These are phyloP conservation scores for Pilasporangium apinafurcum DNA, from an alignment of 352 stramenopile genomes.

Conservation along the genomic window DNA sequence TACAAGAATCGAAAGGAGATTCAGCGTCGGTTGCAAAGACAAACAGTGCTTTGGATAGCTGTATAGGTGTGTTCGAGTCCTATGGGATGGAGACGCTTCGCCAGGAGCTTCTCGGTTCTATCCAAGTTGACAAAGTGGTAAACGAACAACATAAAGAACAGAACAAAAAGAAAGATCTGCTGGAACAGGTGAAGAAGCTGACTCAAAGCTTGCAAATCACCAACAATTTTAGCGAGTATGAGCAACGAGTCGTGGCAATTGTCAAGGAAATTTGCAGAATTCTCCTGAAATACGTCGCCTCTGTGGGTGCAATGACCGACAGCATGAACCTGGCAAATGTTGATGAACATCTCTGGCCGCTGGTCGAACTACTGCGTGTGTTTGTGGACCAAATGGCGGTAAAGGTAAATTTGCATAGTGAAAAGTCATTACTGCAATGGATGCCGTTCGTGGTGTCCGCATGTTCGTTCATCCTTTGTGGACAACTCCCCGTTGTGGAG, in stretches of 20 bases:
- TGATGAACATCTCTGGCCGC: constrained; percentile 17
- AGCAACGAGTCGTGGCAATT: constrained; percentile 2
- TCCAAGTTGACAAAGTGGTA: not conserved
- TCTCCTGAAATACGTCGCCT: constrained; percentile 10
- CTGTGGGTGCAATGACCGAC: constrained; percentile 1
- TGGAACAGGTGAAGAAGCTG: constrained; percentile 1
- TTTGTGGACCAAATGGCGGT: constrained; percentile 7
- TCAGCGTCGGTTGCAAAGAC: too few relatives aligned
- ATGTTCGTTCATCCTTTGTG: constrained; percentile 24
- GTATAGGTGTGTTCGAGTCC: too few relatives aligned
- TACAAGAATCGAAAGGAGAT: too few relatives aligned
- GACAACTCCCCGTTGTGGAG: constrained; percentile 13
- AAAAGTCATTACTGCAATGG: constrained; percentile 22
- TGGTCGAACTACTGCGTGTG: constrained; percentile 16
- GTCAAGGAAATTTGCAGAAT: constrained; percentile 27
- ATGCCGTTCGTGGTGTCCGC: constrained; percentile 26
- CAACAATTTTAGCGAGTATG: constrained; percentile 1
- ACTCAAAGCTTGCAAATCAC: not conserved
- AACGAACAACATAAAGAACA: not conserved
- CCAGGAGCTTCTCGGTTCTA: not conserved
- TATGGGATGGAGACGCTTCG: constrained; percentile 6
- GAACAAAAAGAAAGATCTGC: not conserved
- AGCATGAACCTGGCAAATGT: constrained; percentile 5
- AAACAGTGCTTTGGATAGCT: too few relatives aligned
- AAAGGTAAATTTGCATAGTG: not conserved